These are phyloP conservation scores for Umbelopsis sp. DNA, from an alignment of 192 early-diverging fungal genomes.

Conservation along the genomic window DNA sequence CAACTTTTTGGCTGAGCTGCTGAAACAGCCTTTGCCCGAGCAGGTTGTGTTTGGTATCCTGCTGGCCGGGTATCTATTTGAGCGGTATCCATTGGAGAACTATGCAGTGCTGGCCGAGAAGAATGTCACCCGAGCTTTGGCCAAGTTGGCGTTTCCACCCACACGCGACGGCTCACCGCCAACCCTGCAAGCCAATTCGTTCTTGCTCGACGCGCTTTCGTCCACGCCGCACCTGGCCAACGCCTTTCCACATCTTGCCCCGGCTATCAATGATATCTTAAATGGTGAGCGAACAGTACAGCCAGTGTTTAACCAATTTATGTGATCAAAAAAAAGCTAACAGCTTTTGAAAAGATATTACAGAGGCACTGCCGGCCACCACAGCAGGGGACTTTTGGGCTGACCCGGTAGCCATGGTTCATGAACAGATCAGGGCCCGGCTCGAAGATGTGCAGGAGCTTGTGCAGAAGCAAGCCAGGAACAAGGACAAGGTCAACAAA, in stretches of 20 bases:
- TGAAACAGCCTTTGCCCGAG: conserved; percentile 47
- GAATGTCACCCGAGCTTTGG: conserved; percentile 28
- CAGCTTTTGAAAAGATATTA: conserved; percentile 23
- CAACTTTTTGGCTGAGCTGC: conserved; percentile 61
- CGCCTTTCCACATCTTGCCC: conserved; percentile 37
- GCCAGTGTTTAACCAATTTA: too few relatives aligned
- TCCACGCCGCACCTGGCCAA: conserved; percentile 30
- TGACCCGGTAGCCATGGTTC: conserved; percentile 22
- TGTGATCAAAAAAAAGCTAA: too few relatives aligned
- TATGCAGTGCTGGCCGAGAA: conserved; percentile 36
- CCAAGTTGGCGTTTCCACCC: conserved; percentile 30
- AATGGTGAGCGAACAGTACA: conserved; percentile 24
- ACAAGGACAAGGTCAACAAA: conserved; percentile 36
- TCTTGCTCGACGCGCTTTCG: conserved; percentile 30
- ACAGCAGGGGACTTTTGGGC: conserved; percentile 32
- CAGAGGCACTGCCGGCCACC: conserved; percentile 28
- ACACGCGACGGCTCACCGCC: not conserved
- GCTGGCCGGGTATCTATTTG: conserved; percentile 45
- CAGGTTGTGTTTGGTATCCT: conserved; percentile 55
- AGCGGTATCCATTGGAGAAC: conserved; percentile 55
- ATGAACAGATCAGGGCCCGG: conserved; percentile 28
- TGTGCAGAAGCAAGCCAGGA: conserved; percentile 24
- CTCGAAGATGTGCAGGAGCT: conserved; percentile 20
- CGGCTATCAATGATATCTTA: conserved; percentile 26
- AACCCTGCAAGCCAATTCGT: conserved; percentile 25